Evolutionary conservation across 73 alveolate genomes (phyloP), one percentile per base, ranked within the genome.

Genomic region (Paramecium pentaurelia): DNA sequence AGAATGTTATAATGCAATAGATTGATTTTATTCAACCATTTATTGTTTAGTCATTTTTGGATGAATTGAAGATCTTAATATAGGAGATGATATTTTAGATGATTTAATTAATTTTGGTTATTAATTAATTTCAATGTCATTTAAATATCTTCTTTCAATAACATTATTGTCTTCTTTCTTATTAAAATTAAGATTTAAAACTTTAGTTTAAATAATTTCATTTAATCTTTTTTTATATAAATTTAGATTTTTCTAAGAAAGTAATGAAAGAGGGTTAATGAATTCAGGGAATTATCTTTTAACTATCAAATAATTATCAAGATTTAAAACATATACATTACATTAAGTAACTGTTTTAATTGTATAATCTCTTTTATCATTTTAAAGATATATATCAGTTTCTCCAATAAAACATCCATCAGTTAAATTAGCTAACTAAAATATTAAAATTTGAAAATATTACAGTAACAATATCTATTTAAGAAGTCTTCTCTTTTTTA

Each of bases 341-440:
- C 71, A 40, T 1, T 1, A 12, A 1, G 40, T 9, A 22, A 77
- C 22, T 16, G 89, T 77, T 77, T 77, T 77, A 18, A 77, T 73
- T 2, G 89, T 77, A 12, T 40, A 77, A 27, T 77, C 89, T 44
- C 89, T 77, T 42, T 8, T 40, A 1, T 77, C 89, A 77, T 40
- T 18, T 18, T 22, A 37, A 6, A 27, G n/a, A 40, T 27, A 77
- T 3, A 77, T 1, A 42, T 77, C 89, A 0, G 37, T 44, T 22
- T 77, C 89, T 14, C 89, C 89, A 38, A 77, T 22, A 77, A 77
- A 77, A n/a, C 89, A 77, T 2, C 89, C 89, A 77, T 59, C 71
- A 12, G 89, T 77, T 16, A 77, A 20, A 77, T 77, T 36, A 0
- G 89, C 64, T 20, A 77, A 8, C 77, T 60, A 60, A 27, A 3